phyloP scores from a whole-genome alignment of 495 filamentous ascomycete genomes.

The Pyrenopolyporus hunteri region DNA sequence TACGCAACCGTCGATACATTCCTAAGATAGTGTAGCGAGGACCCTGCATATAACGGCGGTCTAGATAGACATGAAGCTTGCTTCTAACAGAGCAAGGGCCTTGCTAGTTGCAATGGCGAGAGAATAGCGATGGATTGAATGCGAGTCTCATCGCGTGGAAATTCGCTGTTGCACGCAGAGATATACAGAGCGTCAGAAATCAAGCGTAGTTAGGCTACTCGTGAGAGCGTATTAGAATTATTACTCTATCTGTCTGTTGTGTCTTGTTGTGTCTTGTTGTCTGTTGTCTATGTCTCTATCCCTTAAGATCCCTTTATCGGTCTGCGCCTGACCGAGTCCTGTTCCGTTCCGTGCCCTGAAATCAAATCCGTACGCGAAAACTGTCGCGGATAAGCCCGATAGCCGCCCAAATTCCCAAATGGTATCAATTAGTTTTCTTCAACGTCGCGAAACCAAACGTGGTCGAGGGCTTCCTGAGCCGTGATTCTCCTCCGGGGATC shows the following conservation, averaged over 20 bases:
- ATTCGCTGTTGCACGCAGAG: neutral
- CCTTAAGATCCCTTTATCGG: slow-evolving; percentile 23
- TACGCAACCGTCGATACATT: too few species aligned
- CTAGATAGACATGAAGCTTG: too few species aligned
- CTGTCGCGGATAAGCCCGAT: slow-evolving; percentile 7
- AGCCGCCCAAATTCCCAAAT: neutral
- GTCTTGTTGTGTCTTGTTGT: neutral
- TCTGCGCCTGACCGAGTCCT: slow-evolving; percentile 13
- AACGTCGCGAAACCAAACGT: slow-evolving; percentile 43
- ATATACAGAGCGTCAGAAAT: too few species aligned
- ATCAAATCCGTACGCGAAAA: neutral
- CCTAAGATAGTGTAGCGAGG: too few species aligned
- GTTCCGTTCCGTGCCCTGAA: slow-evolving; percentile 10
- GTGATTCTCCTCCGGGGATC: slow-evolving; percentile 44
- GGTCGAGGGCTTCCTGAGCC: slow-evolving; percentile 42
- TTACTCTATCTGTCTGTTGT: slow-evolving; percentile 22
- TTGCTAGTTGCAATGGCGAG: neutral
- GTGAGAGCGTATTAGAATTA: slow-evolving; percentile 26
- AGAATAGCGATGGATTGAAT: neutral
- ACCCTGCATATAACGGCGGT: too few species aligned
- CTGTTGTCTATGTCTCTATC: slow-evolving; percentile 32
- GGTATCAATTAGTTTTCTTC: slow-evolving; percentile 21
- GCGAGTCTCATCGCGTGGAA: neutral
- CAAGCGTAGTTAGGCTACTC: neutral
- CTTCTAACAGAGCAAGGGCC: neutral